Evolutionary conservation across 2,329 filamentous ascomycete species (phyloP).

Genomic region (Penicillium sp.): DNA sequence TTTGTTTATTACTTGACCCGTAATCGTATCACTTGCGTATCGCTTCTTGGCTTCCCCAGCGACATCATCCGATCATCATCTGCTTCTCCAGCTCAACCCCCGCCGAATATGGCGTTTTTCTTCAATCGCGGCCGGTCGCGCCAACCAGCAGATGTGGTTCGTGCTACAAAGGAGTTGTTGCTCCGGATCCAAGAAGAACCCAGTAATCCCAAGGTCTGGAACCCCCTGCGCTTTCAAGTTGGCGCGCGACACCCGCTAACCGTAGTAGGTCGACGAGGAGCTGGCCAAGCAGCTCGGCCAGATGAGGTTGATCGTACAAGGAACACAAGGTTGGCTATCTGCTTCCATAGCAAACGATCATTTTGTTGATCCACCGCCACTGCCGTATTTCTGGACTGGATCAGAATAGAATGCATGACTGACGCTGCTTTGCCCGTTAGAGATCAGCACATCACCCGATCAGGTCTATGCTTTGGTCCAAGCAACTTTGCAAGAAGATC

Average conservation of each 20-base stretch:
- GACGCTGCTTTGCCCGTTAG: conserved; percentile 49
- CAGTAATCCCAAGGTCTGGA: conserved; percentile 56
- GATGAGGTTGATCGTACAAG: conserved; percentile 92
- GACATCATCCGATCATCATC: conserved; percentile 8
- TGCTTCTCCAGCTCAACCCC: conserved; percentile 14
- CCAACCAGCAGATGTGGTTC: conserved; percentile 62
- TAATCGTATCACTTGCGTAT: conserved; percentile 1
- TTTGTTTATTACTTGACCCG: conserved; percentile 28
- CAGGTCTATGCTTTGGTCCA: conserved; percentile 85
- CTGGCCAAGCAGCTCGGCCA: conserved; percentile 80
- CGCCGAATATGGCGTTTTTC: conserved; percentile 65
- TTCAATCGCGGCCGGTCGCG: conserved; percentile 66
- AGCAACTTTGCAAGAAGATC: conserved; percentile 82
- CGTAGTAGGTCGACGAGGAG: conserved; percentile 78
- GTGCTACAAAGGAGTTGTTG: conserved; percentile 65
- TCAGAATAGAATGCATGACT: conserved; percentile 15
- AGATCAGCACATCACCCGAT: conserved; percentile 82
- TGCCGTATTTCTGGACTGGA: background rate
- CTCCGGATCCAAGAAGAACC: conserved; percentile 62
- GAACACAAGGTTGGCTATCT: conserved; percentile 72
- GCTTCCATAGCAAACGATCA: background rate
- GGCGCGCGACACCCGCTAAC: conserved; percentile 54
- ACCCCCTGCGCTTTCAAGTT: conserved; percentile 46
- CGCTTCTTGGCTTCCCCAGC: conserved; percentile 2
- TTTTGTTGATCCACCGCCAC: background rate